Evolutionary conservation across 2,329 filamentous ascomycete genomes (phyloP).

Genomic region (Calonectria honghensis): DNA sequence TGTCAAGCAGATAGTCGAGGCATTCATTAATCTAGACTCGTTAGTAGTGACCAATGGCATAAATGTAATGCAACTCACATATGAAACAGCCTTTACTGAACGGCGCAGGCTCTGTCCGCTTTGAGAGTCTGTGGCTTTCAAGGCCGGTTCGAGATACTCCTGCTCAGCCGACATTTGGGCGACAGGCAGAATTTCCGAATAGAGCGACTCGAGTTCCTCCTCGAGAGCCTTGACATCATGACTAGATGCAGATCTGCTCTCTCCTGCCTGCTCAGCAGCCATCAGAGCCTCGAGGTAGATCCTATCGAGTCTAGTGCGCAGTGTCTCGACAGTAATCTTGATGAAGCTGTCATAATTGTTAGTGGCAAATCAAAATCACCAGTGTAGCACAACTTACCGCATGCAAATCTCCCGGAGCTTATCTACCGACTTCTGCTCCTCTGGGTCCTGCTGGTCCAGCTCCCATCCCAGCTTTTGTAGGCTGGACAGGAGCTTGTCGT

Average conservation of each 20-base stretch:
- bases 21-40: constrained; percentile 67
- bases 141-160: constrained; percentile 78
- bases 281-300: constrained; percentile 70
- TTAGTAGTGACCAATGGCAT: constrained; percentile 44
- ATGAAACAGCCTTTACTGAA: constrained; percentile 69
- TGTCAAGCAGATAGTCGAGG: constrained; percentile 70
- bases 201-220: constrained; percentile 81
- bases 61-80: constrained; percentile 63
- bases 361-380: constrained; percentile 25
- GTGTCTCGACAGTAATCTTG: constrained; percentile 73
- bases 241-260: constrained; percentile 52
- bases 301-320: constrained; percentile 73
- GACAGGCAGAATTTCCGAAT: constrained; percentile 81
- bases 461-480: constrained; percentile 80
- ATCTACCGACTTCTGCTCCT: constrained; percentile 72
- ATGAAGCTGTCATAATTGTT: constrained; percentile 66
- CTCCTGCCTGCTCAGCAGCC: constrained; percentile 54
- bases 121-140: constrained; percentile 65
- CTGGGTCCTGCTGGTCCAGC: constrained; percentile 71
- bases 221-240: constrained; percentile 72
- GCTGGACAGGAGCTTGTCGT: constrained; percentile 79
- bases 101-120: constrained; percentile 66
- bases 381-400: constrained; percentile 59
- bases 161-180: constrained; percentile 83
- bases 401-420: constrained; percentile 76